phyloP scores from a whole-genome alignment of 78 protist genomes.

The Guillardia theta region DNA sequence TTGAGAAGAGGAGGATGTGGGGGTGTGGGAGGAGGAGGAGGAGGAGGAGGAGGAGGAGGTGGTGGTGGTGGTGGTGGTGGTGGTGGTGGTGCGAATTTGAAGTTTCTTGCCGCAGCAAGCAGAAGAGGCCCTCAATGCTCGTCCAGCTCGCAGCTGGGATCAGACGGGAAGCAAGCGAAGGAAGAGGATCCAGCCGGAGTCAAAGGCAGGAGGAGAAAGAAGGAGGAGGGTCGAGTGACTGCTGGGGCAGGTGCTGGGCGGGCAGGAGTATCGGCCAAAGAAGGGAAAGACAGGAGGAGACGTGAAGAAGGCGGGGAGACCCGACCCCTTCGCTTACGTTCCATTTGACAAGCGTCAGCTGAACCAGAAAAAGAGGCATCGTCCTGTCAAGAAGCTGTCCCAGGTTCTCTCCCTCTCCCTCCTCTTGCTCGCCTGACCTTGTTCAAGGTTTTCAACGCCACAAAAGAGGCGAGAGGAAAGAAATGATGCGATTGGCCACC shows the following conservation, averaged over 20 bases:
- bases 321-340: slow-evolving; percentile 29
- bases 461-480: too few species aligned
- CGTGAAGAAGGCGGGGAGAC: neutral
- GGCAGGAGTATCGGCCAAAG: neutral
- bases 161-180: neutral
- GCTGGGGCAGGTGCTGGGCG: neutral
- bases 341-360: neutral
- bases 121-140: too few species aligned
- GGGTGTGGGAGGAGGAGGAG: neutral
- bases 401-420: neutral
- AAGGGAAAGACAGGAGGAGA: neutral
- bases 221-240: neutral
- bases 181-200: neutral
- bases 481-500: too few species aligned
- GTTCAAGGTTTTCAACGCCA: too few species aligned
- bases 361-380: neutral
- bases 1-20: neutral
- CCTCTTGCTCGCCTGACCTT: neutral
- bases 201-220: neutral
- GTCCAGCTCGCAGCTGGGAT: neutral
- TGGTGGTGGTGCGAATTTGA: neutral
- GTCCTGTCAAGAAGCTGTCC: neutral
- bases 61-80: neutral
- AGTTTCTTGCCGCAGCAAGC: neutral
- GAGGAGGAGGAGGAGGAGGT: neutral